Conservation (phyloP, 495 filamentous ascomycete genomes). For the Pseudotulostoma volvatum region DNA sequence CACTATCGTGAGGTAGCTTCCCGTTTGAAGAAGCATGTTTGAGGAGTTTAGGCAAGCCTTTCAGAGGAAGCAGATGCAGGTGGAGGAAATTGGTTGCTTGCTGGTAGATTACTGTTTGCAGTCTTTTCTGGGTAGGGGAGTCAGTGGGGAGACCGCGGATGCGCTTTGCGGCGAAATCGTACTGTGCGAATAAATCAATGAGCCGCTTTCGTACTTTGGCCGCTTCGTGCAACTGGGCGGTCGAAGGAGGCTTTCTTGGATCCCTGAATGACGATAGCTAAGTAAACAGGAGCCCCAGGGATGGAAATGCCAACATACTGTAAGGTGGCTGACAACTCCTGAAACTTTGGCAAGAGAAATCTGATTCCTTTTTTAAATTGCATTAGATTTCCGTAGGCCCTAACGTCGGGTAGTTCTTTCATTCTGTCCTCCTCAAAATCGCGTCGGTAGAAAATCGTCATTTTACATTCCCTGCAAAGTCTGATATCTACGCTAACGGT, state of each 20-base stretch:
- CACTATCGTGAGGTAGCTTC: constrained; percentile 8
- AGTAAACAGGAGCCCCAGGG: too few relatives aligned
- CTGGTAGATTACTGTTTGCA: constrained; percentile 76
- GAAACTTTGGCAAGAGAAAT: constrained; percentile 71
- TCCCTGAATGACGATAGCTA: constrained; percentile 32
- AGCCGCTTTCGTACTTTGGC: constrained; percentile 81
- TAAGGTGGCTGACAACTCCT: constrained; percentile 52
- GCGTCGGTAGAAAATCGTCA: constrained; percentile 64
- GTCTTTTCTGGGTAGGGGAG: constrained; percentile 52
- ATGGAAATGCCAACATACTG: too few relatives aligned
- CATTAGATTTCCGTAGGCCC: constrained; percentile 70
- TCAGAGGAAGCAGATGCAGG: constrained; percentile 82
- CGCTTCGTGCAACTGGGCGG: constrained; percentile 66
- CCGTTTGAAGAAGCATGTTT: constrained; percentile 46
- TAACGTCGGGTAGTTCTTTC: constrained; percentile 55
- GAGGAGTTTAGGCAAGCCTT: constrained; percentile 66
- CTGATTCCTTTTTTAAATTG: constrained; percentile 87
- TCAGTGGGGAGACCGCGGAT: constrained; percentile 62
- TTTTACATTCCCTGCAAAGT: constrained; percentile 81
- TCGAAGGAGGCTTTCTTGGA: constrained; percentile 53
- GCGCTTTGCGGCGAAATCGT: constrained; percentile 67
- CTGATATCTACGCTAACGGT: constrained; percentile 63
- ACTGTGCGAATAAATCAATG: constrained; percentile 81
- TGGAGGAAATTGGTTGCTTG: constrained; percentile 75
- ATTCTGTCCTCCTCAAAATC: constrained; percentile 62